These are phyloP conservation scores for Sicyos edulis DNA, from an alignment of 306 rosid genomes.

Conservation along the genomic window DNA sequence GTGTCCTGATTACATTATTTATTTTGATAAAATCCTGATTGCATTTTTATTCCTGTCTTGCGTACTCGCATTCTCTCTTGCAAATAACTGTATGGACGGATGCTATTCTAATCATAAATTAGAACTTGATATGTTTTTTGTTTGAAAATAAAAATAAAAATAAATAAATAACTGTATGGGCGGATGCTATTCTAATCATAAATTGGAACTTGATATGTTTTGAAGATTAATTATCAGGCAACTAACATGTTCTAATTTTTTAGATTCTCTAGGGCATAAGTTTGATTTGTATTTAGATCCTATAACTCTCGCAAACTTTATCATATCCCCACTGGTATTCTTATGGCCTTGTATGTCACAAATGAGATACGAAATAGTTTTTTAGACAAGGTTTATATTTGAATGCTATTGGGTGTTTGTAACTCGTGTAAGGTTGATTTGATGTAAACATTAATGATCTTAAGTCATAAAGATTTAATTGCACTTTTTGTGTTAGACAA, in stretches of 20 bases:
- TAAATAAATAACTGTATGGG: too few species aligned
- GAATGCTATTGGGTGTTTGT: not conserved
- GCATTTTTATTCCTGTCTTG: not conserved
- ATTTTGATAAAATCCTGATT: not conserved
- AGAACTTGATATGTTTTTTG: too few species aligned
- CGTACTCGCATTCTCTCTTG: not conserved
- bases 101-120: too few species aligned
- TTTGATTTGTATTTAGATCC: not conserved
- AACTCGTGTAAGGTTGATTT: not conserved
- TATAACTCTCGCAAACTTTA: not conserved
- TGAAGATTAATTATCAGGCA: not conserved
- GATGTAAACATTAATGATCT: not conserved
- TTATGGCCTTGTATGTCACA: not conserved
- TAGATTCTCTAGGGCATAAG: not conserved
- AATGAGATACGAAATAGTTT: not conserved
- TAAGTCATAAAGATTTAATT: not conserved
- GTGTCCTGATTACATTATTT: not conserved
- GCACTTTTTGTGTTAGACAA: not conserved
- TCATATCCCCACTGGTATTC: not conserved
- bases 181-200: not conserved
- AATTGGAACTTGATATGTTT: not conserved
- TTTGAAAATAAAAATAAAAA: too few species aligned
- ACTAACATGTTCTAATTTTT: not conserved
- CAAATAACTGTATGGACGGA: not conserved
- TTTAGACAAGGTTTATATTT: not conserved